Conservation (phyloP, 768 basidiomycete species). For the Amanita molliuscula region DNA sequence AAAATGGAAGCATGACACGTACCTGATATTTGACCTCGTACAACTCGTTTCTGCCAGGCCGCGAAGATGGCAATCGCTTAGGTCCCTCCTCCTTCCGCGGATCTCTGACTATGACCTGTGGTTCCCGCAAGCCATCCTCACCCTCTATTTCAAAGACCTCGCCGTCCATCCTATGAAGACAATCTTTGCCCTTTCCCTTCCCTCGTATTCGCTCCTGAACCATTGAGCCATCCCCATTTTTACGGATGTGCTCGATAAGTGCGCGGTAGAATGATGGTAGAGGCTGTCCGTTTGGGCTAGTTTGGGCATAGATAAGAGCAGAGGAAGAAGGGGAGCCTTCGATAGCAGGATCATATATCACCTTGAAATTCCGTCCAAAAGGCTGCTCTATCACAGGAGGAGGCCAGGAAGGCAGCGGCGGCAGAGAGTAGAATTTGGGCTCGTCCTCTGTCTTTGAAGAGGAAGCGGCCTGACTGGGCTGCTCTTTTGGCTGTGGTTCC, state of each 20-base stretch:
- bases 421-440: conserved; percentile 19
- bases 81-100: conserved; percentile 38
- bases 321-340: conserved; percentile 27
- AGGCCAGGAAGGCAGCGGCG: conserved; percentile 44
- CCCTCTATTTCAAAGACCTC: conserved; percentile 34
- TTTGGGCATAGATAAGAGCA: conserved; percentile 11
- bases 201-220: conserved; percentile 40
- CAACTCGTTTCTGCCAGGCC: conserved; percentile 24
- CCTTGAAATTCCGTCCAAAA: conserved; percentile 37
- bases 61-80: conserved; percentile 13
- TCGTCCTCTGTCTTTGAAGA: conserved; percentile 9
- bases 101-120: conserved; percentile 34
- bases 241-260: conserved; percentile 30
- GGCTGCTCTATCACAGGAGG: conserved; percentile 42
- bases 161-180: conserved; percentile 43
- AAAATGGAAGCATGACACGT: conserved; percentile 8
- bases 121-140: conserved; percentile 19
- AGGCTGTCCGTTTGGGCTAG: conserved; percentile 4
- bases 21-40: conserved; percentile 48
- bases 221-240: conserved; percentile 17
- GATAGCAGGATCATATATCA: conserved; percentile 51
- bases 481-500: conserved; percentile 13
- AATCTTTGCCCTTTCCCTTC: conserved; percentile 57
- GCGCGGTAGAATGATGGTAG: conserved; percentile 22
- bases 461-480: neutral